These are phyloP conservation scores for Verticillium albo-atrum DNA, from an alignment of 2,329 filamentous ascomycete species.

Conservation along the genomic window DNA sequence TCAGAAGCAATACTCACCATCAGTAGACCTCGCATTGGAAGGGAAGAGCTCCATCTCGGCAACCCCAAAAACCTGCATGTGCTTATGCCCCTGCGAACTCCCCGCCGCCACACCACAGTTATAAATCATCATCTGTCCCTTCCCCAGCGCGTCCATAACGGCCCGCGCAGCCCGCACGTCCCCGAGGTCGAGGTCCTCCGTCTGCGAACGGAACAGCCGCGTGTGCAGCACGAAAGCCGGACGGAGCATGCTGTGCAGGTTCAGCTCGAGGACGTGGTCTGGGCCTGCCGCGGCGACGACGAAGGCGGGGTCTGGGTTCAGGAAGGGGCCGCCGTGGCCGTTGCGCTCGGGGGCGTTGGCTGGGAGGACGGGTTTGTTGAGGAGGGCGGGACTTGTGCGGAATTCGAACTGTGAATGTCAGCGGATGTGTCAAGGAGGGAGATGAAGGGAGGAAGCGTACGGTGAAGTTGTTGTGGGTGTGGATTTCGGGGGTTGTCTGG, in stretches of 20 bases:
- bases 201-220: conserved; percentile 28
- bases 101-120: conserved; percentile 40
- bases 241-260: conserved; percentile 28
- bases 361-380: conserved; percentile 1
- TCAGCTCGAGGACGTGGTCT: conserved; percentile 27
- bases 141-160: conserved; percentile 21
- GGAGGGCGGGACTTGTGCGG: conserved; percentile 16
- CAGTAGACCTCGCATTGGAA: not conserved
- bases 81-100: conserved; percentile 37
- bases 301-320: conserved; percentile 23
- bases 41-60: conserved; percentile 13
- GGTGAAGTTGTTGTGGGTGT: not conserved
- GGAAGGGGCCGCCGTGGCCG: conserved; percentile 17
- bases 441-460: not conserved
- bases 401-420: conserved; percentile 28
- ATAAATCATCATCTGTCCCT: conserved; percentile 32
- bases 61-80: conserved; percentile 34
- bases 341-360: conserved; percentile 18
- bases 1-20: not conserved
- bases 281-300: conserved; percentile 19
- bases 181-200: conserved; percentile 26
- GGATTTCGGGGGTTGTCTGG: not conserved
- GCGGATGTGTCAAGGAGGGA: not conserved
- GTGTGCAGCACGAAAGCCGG: conserved; percentile 33
- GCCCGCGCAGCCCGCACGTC: conserved; percentile 32